These are phyloP conservation scores for Fusarium scirpi DNA, from an alignment of 2,329 filamentous ascomycete genomes.

Conservation along the genomic window DNA sequence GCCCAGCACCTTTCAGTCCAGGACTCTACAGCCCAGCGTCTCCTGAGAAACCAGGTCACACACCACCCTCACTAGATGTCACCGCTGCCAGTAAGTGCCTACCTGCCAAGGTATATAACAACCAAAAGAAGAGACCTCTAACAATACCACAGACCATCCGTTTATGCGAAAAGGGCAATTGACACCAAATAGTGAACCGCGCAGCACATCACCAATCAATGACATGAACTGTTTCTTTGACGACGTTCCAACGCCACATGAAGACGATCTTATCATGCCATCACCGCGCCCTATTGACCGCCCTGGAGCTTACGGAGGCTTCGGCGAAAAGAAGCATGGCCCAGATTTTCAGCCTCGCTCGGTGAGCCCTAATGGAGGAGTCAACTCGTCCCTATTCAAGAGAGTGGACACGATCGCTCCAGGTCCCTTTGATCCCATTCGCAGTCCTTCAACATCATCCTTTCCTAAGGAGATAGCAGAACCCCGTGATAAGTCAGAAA, in stretches of 20 bases:
- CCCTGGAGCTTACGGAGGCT: constrained; percentile 64
- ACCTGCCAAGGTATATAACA: not conserved
- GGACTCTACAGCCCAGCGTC: constrained; percentile 28
- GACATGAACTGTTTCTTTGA: constrained; percentile 59
- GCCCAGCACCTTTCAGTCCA: constrained; percentile 23
- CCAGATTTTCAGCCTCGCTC: constrained; percentile 42
- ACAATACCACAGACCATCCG: constrained; percentile 61
- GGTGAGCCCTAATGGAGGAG: constrained; percentile 37
- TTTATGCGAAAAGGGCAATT: constrained; percentile 68
- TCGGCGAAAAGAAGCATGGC: constrained; percentile 52
- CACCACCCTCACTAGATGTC: constrained; percentile 64
- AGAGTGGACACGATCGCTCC: constrained; percentile 75
- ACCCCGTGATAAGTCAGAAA: constrained; percentile 30
- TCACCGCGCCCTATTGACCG: constrained; percentile 54
- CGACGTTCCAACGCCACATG: constrained; percentile 58
- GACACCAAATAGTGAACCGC: constrained; percentile 73
- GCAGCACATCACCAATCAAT: constrained; percentile 69
- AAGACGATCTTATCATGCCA: constrained; percentile 55
- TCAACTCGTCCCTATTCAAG: constrained; percentile 61
- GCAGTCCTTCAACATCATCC: constrained; percentile 51
- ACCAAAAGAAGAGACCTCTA: constrained; percentile 25
- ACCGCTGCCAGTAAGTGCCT: constrained; percentile 62
- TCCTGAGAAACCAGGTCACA: constrained; percentile 54
- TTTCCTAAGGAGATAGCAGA: constrained; percentile 45
- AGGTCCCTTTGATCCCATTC: constrained; percentile 70